Evolutionary conservation across 257 asterid genomes (phyloP).

Genomic region (Forsythia suspensa): DNA sequence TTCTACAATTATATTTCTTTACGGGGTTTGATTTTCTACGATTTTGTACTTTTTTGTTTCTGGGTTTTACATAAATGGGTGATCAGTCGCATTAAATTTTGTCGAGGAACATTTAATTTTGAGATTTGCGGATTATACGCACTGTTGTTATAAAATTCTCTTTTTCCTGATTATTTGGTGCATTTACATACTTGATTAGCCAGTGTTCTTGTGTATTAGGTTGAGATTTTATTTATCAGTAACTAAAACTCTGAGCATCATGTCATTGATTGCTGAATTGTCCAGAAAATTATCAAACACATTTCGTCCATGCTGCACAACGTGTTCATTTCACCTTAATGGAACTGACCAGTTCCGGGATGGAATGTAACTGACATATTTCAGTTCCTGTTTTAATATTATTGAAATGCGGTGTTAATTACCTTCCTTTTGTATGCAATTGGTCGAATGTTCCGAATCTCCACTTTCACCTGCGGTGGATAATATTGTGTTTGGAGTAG

Average conservation of each 20-base stretch:
- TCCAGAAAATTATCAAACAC: slow-evolving; percentile 13
- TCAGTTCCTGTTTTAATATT: not conserved
- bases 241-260: not conserved
- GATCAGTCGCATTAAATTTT: slow-evolving; percentile 30
- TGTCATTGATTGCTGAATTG: slow-evolving; percentile 1
- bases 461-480: not conserved
- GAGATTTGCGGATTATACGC: slow-evolving; percentile 14
- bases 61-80: slow-evolving; percentile 4
- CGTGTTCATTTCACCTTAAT: slow-evolving; percentile 10
- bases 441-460: not conserved
- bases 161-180: slow-evolving; percentile 5
- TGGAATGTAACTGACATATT: not conserved
- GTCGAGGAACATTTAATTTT: slow-evolving; percentile 1
- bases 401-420: not conserved
- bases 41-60: slow-evolving; percentile 9
- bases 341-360: slow-evolving; percentile 15
- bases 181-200: slow-evolving; percentile 12
- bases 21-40: slow-evolving; percentile 8
- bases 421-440: slow-evolving; percentile 14
- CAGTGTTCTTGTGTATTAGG: slow-evolving; percentile 14
- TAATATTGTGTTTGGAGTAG: not conserved
- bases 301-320: slow-evolving; percentile 11
- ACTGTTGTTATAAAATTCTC: not conserved
- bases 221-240: slow-evolving; percentile 7
- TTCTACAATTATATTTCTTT: slow-evolving; percentile 20